phyloP scores from a whole-genome alignment of 139 green algal species.

The Pseudopediastrum boryanum region DNA sequence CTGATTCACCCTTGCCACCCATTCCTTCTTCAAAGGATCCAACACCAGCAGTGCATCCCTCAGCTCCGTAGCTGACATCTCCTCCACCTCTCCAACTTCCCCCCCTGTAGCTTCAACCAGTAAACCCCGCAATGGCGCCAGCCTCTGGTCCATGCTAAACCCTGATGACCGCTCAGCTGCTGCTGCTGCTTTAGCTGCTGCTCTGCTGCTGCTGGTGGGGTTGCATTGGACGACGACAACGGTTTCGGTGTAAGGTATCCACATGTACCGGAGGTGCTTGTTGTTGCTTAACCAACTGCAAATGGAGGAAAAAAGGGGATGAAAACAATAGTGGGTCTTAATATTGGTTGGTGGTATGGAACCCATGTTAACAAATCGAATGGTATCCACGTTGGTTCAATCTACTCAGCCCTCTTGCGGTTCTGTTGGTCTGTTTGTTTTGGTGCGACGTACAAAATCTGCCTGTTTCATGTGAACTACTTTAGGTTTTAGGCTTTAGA shows the following conservation, averaged over 20 bases:
- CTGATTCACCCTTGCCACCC: conserved; percentile 83
- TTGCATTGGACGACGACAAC: conserved; percentile 76
- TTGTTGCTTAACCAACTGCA: conserved; percentile 68
- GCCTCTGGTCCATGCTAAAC: not conserved
- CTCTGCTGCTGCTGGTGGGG: conserved; percentile 9
- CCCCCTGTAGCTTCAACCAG: not conserved
- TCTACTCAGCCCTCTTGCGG: too few relatives aligned
- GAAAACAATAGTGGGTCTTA: too few relatives aligned
- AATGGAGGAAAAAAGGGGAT: too few relatives aligned
- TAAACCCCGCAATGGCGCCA: conserved; percentile 19
- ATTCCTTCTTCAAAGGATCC: conserved; percentile 71
- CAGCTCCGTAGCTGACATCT: conserved; percentile 71
- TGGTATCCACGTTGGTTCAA: too few relatives aligned
- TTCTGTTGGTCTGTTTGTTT: not conserved
- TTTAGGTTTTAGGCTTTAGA: too few relatives aligned
- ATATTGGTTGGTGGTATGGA: too few relatives aligned
- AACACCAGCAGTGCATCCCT: conserved; percentile 83
- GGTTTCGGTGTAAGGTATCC: conserved; percentile 94
- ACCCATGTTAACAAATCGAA: too few relatives aligned
- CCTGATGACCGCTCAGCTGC: not conserved
- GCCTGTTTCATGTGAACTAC: too few relatives aligned
- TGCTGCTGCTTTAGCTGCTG: not conserved
- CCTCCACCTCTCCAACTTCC: conserved; percentile 24
- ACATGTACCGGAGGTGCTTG: conserved; percentile 93
- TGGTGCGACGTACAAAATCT: too few relatives aligned